Evolutionary conservation across 116 monocot genomes (phyloP), one percentile per base, ranked within the genome.

Genomic region (Cymodocea nodosa): DNA sequence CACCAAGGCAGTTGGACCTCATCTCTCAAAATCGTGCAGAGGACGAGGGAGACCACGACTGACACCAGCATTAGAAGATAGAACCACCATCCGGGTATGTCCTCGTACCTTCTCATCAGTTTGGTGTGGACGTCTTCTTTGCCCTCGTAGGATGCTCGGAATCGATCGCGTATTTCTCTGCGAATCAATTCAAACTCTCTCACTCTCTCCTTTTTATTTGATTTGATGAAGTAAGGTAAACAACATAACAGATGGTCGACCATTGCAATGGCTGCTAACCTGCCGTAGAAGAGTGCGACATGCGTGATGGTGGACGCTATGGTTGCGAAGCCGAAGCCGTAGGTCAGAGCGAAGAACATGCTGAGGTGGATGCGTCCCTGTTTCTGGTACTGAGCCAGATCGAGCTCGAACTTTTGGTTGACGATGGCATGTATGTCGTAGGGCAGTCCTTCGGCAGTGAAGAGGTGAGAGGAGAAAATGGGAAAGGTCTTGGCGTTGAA

Each of bases 1-100:
- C 95, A 95, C 87, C 90, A 87, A 62, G 83, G 90, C 4, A 95
- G 85, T 70, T 95, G 95, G 69, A 95, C 83, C 77, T 95, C 65
- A 23, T 83, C 56, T 62, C 80, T 87, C 65, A 90, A 51, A 13
- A 75, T 14, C 13, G 75, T 87, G 76, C 87, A 85, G 16, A 90
- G 83, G 68, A 85, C 22, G 11, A 95, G 16, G 18, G 95, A 80
- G 17, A 85, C 65, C 5, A 52, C 65, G 5, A 85, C 14, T 4
- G 85, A 78, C 12, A 77, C 0, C 0, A 23, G 62, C 18, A 90
- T 70, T 49, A 87, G 44, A 0, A 16, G 34, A 55, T 85, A 59
- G 62, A 95, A 95, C 95, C 90, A 95, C 95, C 95, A 90, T 9
- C 40, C 74, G 11, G 95, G 95, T 59, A 90, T 87, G 37, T 90